Base-by-base conservation (phyloP, 78 protist species). In the Chrysochromulina tobinii region DNA sequence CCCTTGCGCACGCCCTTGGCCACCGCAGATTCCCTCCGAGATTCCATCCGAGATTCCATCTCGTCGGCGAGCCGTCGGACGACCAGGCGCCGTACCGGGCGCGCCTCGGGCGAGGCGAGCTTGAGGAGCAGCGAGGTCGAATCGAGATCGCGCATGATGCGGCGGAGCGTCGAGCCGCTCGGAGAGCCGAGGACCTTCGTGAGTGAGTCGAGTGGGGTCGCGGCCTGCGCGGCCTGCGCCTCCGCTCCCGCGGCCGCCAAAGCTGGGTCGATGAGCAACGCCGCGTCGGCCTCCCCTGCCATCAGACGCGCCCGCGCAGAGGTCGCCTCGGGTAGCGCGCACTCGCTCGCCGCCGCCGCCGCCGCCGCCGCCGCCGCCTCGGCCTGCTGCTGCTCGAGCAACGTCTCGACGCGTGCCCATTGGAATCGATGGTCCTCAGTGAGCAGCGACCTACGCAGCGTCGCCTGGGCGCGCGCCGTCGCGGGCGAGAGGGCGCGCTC, bases 391-490 rank as follows among this genome's bases (percentile, higher is more conserved):
- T 59, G 64, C 64, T 59, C 64, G 12, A 75, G 3, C 27, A 75
- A 57, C 83, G 38, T 57, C 5, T 50, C 3, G n/a, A 75, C 58
- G 27, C 83, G 12, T 0, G 38, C 83, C 83, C 83, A 75, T 12
- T 18, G 83, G 12, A 75, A 57, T 59, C 3, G 8, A 12, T 75
- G 38, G 20, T 75, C 58, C 51, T 11, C 2, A 1, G 83, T 57
- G 87, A 81, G 87, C 18, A 81, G 66, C 27, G 66, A 1, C 67
- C 20, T 27, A 12, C 87, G 87, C 68, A 81, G 87, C 48, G 87
- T 67, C 53, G 5, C 51, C 54, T 4, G 67, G 53, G 67, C 87
- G 27, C 7, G 17, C 48, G 4, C 17, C 67, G 87, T 81, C 61
- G 38, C 5, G 18, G 87, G 87, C 18, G 54, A n/a, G 66, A 81